Base-by-base conservation (phyloP, 2,329 filamentous ascomycete genomes). In the Penicillium decumbens region DNA sequence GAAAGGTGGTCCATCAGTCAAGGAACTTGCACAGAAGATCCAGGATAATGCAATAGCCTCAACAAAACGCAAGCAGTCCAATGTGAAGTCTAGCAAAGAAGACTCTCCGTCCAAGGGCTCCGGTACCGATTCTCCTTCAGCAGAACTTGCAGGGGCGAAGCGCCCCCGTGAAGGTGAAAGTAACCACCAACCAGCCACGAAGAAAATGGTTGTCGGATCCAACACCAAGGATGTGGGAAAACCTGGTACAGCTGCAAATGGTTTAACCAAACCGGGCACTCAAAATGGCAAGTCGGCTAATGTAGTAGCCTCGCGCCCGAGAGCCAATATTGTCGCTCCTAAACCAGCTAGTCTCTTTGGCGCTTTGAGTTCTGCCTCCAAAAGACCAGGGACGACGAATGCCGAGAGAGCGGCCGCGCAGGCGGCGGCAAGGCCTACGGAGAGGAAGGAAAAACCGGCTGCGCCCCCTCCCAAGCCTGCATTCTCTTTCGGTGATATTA, bases 1-100 rank as follows among this genome's bases (percentile, higher is more conserved):
- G 65, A 79, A 78, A 54, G 80, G 80, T 24, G 78, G 78, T 55
- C 76, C 75, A n/a, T 72, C 76, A 41, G 77, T 77, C 42, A 81
- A 81, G 59, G 71, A 71, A 13, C 72, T 80, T 29, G 77, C 80
- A 3, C 77, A 81, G 57, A 73, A 74, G 56, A 77, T 85, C 37
- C 60, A 80, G 40, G 72, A 75, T 23, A 77, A 77, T 60, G 75
- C 74, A 47, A 65, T 66, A 35, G 65, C 66, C 29, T 70, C 67
- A 15, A 73, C 72, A 4, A 75, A 75, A 56, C 67, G 72, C 43
- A 76, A 75, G 49, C 60, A 68, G 7, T 28, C 27, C 9, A 28
- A 1, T 9, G 8, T 6, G 32, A 72, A 73, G 45, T 55, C 70
- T 65, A 54, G 66, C 3, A 70, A 71, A 52, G 70, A 72, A 45